Evolutionary conservation across 345 rosid genomes (phyloP).

Genomic region (Abelmoschus esculentus): DNA sequence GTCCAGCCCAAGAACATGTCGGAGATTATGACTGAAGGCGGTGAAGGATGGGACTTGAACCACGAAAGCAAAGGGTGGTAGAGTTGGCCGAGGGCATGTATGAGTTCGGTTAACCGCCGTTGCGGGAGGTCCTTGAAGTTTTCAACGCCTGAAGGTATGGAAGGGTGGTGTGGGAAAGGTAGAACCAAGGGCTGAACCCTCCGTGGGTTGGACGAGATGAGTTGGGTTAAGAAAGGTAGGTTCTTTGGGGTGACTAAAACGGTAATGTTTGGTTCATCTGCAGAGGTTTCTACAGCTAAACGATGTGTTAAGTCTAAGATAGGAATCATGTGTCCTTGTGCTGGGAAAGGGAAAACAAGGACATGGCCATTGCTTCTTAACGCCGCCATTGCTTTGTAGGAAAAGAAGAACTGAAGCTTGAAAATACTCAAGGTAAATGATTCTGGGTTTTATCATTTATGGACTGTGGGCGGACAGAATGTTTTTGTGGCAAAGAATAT

Average conservation of each 20-base stretch:
- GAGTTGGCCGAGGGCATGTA: slow-evolving; percentile 29
- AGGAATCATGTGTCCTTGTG: slow-evolving; percentile 41
- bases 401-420: too few species aligned
- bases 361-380: slow-evolving; percentile 13
- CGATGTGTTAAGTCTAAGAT: slow-evolving; percentile 32
- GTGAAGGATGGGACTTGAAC: slow-evolving; percentile 47
- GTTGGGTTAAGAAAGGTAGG: slow-evolving; percentile 25
- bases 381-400: slow-evolving; percentile 1
- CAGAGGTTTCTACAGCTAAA: slow-evolving; percentile 17
- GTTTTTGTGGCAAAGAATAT: too few species aligned
- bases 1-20: slow-evolving; percentile 72
- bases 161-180: slow-evolving; percentile 41
- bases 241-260: slow-evolving; percentile 32
- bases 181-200: slow-evolving; percentile 26
- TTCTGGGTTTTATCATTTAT: too few species aligned
- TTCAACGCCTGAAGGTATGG: slow-evolving; percentile 30
- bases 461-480: too few species aligned
- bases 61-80: slow-evolving; percentile 38
- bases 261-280: slow-evolving; percentile 25
- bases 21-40: slow-evolving; percentile 45
- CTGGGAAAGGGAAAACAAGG: slow-evolving; percentile 36
- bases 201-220: slow-evolving; percentile 19
- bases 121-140: slow-evolving; percentile 33
- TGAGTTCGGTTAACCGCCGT: slow-evolving; percentile 10
- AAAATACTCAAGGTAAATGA: too few species aligned